phyloP scores from a whole-genome alignment of 192 early-diverging fungal genomes.

The Diversispora eburnea region DNA sequence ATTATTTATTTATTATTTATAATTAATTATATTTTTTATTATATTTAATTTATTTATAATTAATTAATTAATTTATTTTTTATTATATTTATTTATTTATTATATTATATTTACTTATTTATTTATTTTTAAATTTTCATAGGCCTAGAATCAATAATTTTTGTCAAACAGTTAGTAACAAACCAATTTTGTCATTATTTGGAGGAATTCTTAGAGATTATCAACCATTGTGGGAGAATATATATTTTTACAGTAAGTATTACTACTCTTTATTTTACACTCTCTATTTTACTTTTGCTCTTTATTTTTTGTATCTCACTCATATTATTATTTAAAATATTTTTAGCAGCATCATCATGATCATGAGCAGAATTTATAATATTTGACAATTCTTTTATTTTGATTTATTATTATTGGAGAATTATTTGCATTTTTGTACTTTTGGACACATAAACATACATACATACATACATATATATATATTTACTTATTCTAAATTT shows the following conservation, averaged over 20 bases:
- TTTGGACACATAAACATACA: no score
- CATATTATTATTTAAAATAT: background rate
- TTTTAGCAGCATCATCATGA: background rate
- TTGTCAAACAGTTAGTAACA: conserved; percentile 62
- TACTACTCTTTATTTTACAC: background rate
- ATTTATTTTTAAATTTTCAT: conserved; percentile 12
- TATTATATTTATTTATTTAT: background rate
- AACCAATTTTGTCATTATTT: conserved; percentile 73
- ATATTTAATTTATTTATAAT: background rate
- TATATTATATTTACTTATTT: background rate
- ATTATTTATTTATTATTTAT: background rate
- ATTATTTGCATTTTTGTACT: no score
- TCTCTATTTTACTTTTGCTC: background rate
- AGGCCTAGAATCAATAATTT: conserved; percentile 61
- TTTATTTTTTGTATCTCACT: background rate
- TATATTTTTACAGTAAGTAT: conserved; percentile 78
- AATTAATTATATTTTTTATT: background rate
- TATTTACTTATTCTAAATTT: no score
- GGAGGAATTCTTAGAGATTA: conserved; percentile 81
- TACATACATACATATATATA: no score
- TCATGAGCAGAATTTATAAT: background rate
- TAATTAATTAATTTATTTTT: background rate
- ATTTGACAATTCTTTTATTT: no score
- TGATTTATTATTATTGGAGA: no score
- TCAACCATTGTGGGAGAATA: conserved; percentile 83